phyloP scores from a whole-genome alignment of 805 yeast species.

The Candida sithepensis region DNA sequence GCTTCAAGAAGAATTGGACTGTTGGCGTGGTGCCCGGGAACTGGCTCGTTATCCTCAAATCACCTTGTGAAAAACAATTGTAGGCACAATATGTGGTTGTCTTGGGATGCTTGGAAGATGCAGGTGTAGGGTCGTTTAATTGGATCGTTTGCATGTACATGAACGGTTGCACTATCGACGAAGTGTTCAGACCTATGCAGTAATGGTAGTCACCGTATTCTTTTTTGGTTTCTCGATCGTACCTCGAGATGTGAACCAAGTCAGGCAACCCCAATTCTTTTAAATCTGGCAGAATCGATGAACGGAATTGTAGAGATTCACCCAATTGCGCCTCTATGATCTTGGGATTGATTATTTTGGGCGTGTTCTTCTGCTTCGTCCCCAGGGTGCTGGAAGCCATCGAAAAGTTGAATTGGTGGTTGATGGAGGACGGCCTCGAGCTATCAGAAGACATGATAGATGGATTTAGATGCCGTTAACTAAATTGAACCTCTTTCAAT shows the following conservation, averaged over 20 bases:
- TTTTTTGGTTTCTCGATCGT: conserved; percentile 39
- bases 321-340: conserved; percentile 48
- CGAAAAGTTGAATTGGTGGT: conserved; percentile 4
- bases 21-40: conserved; percentile 45
- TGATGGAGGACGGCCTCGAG: conserved; percentile 2
- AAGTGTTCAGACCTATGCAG: conserved; percentile 50
- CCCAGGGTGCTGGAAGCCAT: conserved; percentile 5
- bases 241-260: conserved; percentile 50
- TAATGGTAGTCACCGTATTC: conserved; percentile 55
- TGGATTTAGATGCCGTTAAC: background rate
- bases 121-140: conserved; percentile 31
- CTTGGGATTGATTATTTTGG: conserved; percentile 26
- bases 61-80: conserved; percentile 71
- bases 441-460: background rate
- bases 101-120: conserved; percentile 28
- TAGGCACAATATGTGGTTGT: conserved; percentile 61
- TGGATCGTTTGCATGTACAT: conserved; percentile 49
- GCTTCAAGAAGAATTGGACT: conserved; percentile 45
- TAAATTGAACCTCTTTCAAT: too few species aligned
- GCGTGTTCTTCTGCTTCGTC: conserved; percentile 12
- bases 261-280: conserved; percentile 75
- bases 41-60: conserved; percentile 62
- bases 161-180: conserved; percentile 50
- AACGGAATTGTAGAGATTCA: conserved; percentile 50
- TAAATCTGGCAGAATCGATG: conserved; percentile 38